Conservation (phyloP, 208 protist genomes). For the Trypanosoma congolense region DNA sequence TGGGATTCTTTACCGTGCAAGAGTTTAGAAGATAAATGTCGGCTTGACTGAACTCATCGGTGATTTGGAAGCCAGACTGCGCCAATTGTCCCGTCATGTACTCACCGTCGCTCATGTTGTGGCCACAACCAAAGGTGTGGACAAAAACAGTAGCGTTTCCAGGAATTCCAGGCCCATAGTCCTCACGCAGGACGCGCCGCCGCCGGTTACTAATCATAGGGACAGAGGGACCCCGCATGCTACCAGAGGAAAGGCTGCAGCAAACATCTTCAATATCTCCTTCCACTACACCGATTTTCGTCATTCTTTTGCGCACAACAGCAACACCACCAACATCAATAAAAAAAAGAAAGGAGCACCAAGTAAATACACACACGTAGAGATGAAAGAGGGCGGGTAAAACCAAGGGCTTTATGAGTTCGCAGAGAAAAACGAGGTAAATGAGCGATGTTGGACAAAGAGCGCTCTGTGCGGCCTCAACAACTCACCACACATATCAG, state of each 20-base stretch:
- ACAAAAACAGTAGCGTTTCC: constrained; percentile 57
- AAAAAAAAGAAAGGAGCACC: constrained; percentile 1
- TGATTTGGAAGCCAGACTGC: constrained; percentile 41
- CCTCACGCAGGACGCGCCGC: constrained; percentile 7
- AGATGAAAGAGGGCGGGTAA: no score
- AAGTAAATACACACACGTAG: no score
- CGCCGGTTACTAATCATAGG: constrained; percentile 17
- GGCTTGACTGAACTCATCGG: constrained; percentile 31
- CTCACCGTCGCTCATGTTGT: constrained; percentile 77
- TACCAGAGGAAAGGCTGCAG: not conserved
- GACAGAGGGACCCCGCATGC: not conserved
- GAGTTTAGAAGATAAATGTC: constrained; percentile 71
- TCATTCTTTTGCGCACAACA: not conserved
- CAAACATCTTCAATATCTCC: constrained; percentile 9
- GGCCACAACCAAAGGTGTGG: constrained; percentile 79
- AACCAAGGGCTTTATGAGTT: no score
- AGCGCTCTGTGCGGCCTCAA: no score
- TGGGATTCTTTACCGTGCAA: constrained; percentile 84
- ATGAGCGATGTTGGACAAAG: no score
- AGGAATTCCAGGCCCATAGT: constrained; percentile 30
- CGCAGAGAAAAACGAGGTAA: no score
- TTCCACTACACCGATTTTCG: not conserved
- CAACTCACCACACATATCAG: no score
- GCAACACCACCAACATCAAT: not conserved
- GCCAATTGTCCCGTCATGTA: constrained; percentile 85